Conservation (phyloP, 495 filamentous ascomycete genomes). For the Diplogelasinospora grovesii region DNA sequence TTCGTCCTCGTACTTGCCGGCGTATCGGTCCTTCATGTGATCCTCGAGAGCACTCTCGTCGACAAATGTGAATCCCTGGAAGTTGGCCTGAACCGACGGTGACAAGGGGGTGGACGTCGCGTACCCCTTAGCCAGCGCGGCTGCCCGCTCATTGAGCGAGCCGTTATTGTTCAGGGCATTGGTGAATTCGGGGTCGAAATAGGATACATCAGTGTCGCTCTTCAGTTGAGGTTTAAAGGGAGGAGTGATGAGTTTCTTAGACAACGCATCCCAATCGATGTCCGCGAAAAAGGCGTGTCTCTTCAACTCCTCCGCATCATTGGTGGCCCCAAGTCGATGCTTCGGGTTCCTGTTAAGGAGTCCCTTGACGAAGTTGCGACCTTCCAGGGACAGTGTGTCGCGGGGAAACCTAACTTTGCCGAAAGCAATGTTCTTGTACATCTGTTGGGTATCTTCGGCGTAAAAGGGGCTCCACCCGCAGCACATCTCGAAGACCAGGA, state of each 20-base stretch:
- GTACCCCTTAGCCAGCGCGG: conserved; percentile 66
- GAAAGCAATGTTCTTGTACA: conserved; percentile 99
- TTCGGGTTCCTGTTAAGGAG: conserved; percentile 94
- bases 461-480: conserved; percentile 99
- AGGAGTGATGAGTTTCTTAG: conserved; percentile 87
- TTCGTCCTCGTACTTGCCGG: conserved; percentile 60
- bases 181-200: conserved; percentile 98
- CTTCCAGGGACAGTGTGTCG: conserved; percentile 88
- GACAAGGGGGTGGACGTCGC: conserved; percentile 83
- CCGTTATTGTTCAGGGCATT: conserved; percentile 80
- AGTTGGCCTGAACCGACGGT: conserved; percentile 94
- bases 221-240: conserved; percentile 97
- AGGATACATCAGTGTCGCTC: conserved; percentile 90
- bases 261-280: conserved; percentile 81
- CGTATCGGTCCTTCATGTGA: conserved; percentile 61
- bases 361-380: conserved; percentile 96
- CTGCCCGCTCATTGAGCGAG: conserved; percentile 84
- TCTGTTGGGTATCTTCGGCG: conserved; percentile 97
- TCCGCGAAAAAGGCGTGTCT: conserved; percentile 90
- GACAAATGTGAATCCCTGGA: conserved; percentile 96
- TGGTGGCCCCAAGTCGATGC: conserved; percentile 83
- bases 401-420: conserved; percentile 95
- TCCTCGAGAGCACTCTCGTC: conserved; percentile 95
- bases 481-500: conserved; percentile 99
- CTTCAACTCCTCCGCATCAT: conserved; percentile 93